Conservation (phyloP, 805 yeast genomes). For the Myxozyma vanderwaltii region DNA sequence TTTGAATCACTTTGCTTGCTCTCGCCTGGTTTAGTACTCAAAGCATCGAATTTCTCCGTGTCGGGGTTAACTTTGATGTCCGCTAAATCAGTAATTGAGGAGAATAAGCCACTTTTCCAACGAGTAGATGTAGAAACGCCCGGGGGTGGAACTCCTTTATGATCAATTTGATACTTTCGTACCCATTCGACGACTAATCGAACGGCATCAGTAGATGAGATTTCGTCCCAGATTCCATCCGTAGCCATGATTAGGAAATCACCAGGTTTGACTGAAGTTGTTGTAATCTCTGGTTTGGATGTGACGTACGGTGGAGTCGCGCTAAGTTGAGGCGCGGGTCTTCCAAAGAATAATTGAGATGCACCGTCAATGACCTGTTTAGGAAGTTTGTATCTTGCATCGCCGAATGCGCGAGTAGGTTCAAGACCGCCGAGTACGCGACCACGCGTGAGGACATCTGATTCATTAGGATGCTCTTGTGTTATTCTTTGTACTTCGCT, state of each 20-base stretch:
- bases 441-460: constrained; percentile 76
- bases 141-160: constrained; percentile 62
- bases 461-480: constrained; percentile 88
- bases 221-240: constrained; percentile 90
- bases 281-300: constrained; percentile 82
- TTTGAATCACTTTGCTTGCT: too few species aligned
- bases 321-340: constrained; percentile 63
- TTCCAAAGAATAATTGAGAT: constrained; percentile 77
- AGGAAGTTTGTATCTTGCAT: constrained; percentile 88
- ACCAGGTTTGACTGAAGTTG: constrained; percentile 74
- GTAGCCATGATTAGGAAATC: constrained; percentile 91
- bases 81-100: constrained; percentile 17
- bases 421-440: constrained; percentile 90
- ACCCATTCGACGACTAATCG: constrained; percentile 93
- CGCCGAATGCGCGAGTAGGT: constrained; percentile 97
- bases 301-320: constrained; percentile 96
- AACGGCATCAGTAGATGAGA: constrained; percentile 89
- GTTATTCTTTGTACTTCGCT: constrained; percentile 81
- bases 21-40: too few species aligned
- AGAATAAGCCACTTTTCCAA: constrained; percentile 24
- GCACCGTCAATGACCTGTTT: constrained; percentile 70
- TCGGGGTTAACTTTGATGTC: constrained; percentile 20
- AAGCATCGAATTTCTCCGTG: constrained; percentile 20
- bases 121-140: constrained; percentile 19
- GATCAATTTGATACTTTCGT: constrained; percentile 63